Conservation (phyloP, 441 rosid species). For the Hura crepitans region DNA sequence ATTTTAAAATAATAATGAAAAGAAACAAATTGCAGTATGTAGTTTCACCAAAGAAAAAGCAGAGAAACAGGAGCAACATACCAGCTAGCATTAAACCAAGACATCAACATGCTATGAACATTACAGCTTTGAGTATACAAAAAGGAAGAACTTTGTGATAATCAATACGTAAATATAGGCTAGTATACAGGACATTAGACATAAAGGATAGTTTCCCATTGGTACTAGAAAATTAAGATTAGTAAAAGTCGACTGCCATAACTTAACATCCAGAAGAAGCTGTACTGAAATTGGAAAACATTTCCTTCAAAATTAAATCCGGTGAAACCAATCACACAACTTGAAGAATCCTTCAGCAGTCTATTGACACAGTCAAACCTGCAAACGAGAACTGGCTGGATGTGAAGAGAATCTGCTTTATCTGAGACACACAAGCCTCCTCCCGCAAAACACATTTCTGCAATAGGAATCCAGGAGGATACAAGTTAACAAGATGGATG, state of each 20-base stretch:
- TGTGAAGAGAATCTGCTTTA: slow-evolving; percentile 20
- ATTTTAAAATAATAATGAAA: background rate
- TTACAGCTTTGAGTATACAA: background rate
- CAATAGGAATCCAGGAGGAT: background rate
- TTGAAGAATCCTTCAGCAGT: slow-evolving; percentile 4
- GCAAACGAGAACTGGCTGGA: background rate
- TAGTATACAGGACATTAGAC: slow-evolving; percentile 14
- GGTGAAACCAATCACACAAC: slow-evolving; percentile 8
- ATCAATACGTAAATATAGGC: slow-evolving; percentile 16
- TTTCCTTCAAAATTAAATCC: slow-evolving; percentile 15
- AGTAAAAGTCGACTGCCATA: slow-evolving; percentile 10
- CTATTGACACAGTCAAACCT: background rate
- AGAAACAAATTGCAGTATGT: too few species aligned
- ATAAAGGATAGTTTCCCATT: background rate
- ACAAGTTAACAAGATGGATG: background rate
- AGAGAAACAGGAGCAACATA: too few species aligned
- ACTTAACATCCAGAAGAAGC: slow-evolving; percentile 9
- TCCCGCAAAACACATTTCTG: slow-evolving; percentile 77
- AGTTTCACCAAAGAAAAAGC: too few species aligned
- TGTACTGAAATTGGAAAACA: slow-evolving; percentile 14
- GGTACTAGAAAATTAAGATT: slow-evolving; percentile 10
- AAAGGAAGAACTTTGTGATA: background rate
- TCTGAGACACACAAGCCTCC: slow-evolving; percentile 44
- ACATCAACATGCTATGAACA: background rate
- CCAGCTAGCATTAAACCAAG: background rate